Conservation (phyloP, 2,329 filamentous ascomycete genomes). For the Aspergillus sp. region DNA sequence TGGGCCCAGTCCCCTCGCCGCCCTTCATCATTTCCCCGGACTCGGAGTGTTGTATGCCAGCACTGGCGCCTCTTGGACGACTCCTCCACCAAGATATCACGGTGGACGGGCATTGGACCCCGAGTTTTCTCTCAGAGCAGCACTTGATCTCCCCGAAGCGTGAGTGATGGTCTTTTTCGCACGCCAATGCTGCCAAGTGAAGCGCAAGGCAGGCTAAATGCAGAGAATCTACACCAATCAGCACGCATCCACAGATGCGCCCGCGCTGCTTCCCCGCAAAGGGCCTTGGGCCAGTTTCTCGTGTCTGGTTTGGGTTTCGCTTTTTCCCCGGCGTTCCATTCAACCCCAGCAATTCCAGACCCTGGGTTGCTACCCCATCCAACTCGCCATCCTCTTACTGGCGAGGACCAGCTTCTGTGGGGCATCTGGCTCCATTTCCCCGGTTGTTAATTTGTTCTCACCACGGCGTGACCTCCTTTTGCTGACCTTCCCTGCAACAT, state of each 20-base stretch:
- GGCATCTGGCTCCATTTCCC: conserved; percentile 1
- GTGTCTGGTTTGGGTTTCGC: background rate
- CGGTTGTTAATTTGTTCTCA: conserved; percentile 3
- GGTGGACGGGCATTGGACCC: background rate
- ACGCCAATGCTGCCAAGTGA: conserved; percentile 16
- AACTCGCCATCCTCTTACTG: background rate
- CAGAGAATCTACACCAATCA: conserved; percentile 47
- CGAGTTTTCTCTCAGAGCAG: background rate
- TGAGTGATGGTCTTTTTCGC: conserved; percentile 4
- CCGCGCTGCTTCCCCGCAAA: conserved; percentile 43
- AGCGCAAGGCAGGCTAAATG: conserved; percentile 11
- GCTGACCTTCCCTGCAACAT: conserved; percentile 2
- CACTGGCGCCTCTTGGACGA: background rate
- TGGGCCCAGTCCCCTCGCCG: background rate
- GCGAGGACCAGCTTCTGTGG: conserved; percentile 6
- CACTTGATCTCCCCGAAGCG: background rate
- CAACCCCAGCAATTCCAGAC: conserved; percentile 3
- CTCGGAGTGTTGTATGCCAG: background rate
- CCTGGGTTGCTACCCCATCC: conserved; percentile 6
- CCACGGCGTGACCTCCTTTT: conserved; percentile 12
- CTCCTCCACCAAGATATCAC: background rate
- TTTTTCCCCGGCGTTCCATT: conserved; percentile 6
- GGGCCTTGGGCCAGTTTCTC: background rate
- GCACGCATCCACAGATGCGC: conserved; percentile 68
- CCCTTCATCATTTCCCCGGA: background rate